Base-by-base conservation (phyloP, 2,329 filamentous ascomycete species). In the Calonectria pseudoreteaudii region DNA sequence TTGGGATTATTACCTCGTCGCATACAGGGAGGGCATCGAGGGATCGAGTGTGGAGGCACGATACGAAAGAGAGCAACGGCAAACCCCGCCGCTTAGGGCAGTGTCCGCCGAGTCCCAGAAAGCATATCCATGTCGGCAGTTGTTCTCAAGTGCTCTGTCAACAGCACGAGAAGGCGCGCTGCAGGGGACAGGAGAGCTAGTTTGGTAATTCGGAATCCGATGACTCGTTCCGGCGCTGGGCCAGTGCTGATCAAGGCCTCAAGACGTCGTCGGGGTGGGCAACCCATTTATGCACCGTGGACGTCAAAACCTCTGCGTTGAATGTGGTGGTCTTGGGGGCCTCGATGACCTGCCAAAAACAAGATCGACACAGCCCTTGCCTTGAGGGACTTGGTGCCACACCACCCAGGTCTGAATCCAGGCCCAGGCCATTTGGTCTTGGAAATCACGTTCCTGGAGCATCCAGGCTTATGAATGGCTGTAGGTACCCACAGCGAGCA, bases 271-370 rank as follows among this genome's bases (percentile, higher is more conserved):
- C n/a, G n/a, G 56, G 52, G 18, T 20, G 28, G 9, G 9, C 18
- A 31, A n/a, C 18, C 52, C 28, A 56, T 34, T 31, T 30, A 56
- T 56, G 52, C 52, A n/a, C 18, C 52, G 52, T n/a, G 52, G 52
- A 31, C 23, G 52, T 56, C 30, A 34, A 28, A 28, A 8, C 28
- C 50, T 52, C 16, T 28, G 18, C 18, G 31, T 38, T 58, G 53
- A 31, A 36, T 18, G 28, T 50, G 58, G 41, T 53, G 68, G 68
- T 28, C 58, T 47, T 10, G 49, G 18, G 38, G 9, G 44, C 64
- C 47, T 76, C 82, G 84, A 85, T 85, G 83, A 79, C 79, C 75
- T 75, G 70, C 77, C 75, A 81, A 85, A 85, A 80, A n/a, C 77
- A 73, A 85, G 84, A 85, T 85, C 78, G 64, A 20, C 69, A 44